phyloP scores from a whole-genome alignment of 148 eudicot species.

The Chenopodium suecicum region DNA sequence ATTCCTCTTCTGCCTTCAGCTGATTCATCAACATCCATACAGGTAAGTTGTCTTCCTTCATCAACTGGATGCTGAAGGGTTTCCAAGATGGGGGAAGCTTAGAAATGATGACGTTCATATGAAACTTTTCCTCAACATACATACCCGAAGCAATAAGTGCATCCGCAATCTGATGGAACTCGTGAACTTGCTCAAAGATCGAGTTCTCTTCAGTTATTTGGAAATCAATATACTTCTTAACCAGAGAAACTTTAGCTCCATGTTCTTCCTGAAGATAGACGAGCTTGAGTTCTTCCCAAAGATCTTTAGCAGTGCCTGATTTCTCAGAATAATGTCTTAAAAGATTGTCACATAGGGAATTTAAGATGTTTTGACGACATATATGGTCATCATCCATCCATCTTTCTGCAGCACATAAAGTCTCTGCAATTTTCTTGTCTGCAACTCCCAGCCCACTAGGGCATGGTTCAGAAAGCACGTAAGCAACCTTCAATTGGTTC shows the following conservation, averaged over 20 bases:
- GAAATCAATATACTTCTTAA: conserved; percentile 70
- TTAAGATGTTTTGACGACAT: conserved; percentile 65
- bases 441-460: conserved; percentile 43
- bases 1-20: conserved; percentile 59
- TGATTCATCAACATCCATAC: conserved; percentile 65
- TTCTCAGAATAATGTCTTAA: conserved; percentile 46
- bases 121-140: conserved; percentile 69
- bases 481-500: conserved; percentile 48
- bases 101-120: conserved; percentile 61
- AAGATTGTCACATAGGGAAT: conserved; percentile 66
- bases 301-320: conserved; percentile 50
- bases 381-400: conserved; percentile 67
- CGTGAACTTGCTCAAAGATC: conserved; percentile 58
- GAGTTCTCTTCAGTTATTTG: conserved; percentile 71
- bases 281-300: conserved; percentile 70
- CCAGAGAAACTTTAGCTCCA: conserved; percentile 58
- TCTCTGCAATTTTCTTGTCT: conserved; percentile 31
- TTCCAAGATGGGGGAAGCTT: conserved; percentile 90
- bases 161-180: conserved; percentile 59
- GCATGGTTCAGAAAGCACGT: conserved; percentile 61
- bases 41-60: conserved; percentile 58
- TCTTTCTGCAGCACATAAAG: conserved; percentile 41
- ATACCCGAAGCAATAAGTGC: conserved; percentile 56
- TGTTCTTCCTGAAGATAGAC: conserved; percentile 52
- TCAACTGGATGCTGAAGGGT: conserved; percentile 43